These are phyloP conservation scores for Pichia inconspicua DNA, from an alignment of 1,139 yeast species.

Conservation along the genomic window DNA sequence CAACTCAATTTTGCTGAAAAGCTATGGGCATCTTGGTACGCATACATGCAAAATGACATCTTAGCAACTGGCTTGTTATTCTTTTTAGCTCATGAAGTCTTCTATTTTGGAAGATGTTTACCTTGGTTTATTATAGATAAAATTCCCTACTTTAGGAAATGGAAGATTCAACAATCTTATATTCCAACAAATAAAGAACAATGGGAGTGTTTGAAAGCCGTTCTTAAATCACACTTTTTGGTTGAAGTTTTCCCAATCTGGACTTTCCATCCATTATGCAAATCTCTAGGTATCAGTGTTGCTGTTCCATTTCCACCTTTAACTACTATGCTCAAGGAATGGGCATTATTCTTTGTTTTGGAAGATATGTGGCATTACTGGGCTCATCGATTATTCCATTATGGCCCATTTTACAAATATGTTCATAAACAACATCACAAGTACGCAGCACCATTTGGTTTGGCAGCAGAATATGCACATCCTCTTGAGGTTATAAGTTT, in stretches of 20 bases:
- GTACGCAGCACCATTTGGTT: conserved; percentile 96
- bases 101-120: conserved; percentile 78
- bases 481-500: conserved; percentile 87
- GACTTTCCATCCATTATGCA: conserved; percentile 91
- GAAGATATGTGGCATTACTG: conserved; percentile 98
- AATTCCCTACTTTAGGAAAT: conserved; percentile 66
- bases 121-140: conserved; percentile 85
- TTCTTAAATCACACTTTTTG: conserved; percentile 74
- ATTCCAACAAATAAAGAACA: conserved; percentile 77
- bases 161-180: conserved; percentile 78
- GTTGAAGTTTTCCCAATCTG: conserved; percentile 96
- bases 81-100: conserved; percentile 67
- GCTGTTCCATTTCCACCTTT: conserved; percentile 78
- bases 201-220: conserved; percentile 85
- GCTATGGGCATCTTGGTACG: conserved; percentile 77
- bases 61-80: conserved; percentile 81
- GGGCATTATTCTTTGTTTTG: conserved; percentile 66
- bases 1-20: conserved; percentile 46
- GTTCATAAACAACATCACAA: conserved; percentile 96
- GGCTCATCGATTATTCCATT: conserved; percentile 85
- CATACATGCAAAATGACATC: conserved; percentile 66
- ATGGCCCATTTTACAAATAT: conserved; percentile 79
- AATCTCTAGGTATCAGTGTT: conserved; percentile 63
- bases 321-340: conserved; percentile 53
- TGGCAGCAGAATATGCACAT: conserved; percentile 97